Base-by-base conservation (phyloP, 129 eudicot species). In the Smallanthus sonchifolius region DNA sequence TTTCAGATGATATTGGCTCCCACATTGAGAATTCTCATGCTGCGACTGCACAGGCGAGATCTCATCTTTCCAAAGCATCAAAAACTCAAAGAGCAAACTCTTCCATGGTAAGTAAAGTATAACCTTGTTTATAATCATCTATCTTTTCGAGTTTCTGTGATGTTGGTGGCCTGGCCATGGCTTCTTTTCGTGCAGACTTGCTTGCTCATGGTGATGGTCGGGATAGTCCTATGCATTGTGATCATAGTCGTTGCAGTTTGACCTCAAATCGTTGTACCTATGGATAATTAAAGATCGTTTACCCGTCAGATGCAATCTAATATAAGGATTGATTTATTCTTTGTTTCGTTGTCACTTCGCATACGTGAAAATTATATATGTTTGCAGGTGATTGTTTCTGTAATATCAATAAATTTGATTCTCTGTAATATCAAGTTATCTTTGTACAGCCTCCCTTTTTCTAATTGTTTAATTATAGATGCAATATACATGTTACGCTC, bases 61-160 rank as follows among this genome's bases (percentile, higher is more conserved):
- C 92, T 70, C 97, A 90, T 35, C 96, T 93, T 67, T 84, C 80
- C 30, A 86, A 90, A 81, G 98, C 97, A 67, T 78, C 97, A 36
- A 93, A 93, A 81, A 86, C 90, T 70, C 98, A 93, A 74, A 84
- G 81, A 74, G 87, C 97, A 75, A 93, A 93, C 77, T 90, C 97
- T 35, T 93, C 98, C 19, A 89, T 90, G 96, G 98, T 93, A 84
- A 92, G 61, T 19, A 19, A 68, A n/a, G n/a, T n/a, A n/a, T n/a
- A 49, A 42, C 7, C 15, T 10, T 60, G 17, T 6, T 54, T 19
- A 38, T 72, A 30, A 30, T 32, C 30, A 17, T 74, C 35, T 34
- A 9, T 36, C 6, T 40, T 66, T 66, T 34, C 10, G 11, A 36
- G 64, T 28, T 64, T 48, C 36, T 44, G 13, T 35, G 13, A 45